These are phyloP conservation scores for Plenodomus biglobosus DNA, from an alignment of 2,329 filamentous ascomycete genomes.

Conservation along the genomic window DNA sequence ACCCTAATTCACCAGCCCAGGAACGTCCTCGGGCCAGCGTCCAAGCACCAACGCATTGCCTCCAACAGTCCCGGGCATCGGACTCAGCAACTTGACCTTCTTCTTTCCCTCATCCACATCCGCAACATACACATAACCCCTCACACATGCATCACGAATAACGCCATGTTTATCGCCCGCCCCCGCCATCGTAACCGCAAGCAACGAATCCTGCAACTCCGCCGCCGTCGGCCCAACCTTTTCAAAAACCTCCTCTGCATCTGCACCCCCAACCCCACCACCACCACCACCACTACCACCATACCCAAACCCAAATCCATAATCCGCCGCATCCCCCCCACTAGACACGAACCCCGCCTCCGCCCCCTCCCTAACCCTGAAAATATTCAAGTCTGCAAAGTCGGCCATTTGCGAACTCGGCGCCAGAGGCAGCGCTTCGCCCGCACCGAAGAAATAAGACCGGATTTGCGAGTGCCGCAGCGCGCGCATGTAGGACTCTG, in stretches of 20 bases:
- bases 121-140: slow-evolving; percentile 91
- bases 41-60: slow-evolving; percentile 81
- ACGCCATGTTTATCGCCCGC: slow-evolving; percentile 68
- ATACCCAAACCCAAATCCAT: slow-evolving; percentile 18
- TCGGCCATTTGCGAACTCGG: slow-evolving; percentile 85
- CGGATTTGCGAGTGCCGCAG: slow-evolving; percentile 75
- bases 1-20: slow-evolving; percentile 63
- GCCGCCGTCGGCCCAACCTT: slow-evolving; percentile 65
- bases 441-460: slow-evolving; percentile 86
- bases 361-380: slow-evolving; percentile 64
- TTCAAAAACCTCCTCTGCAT: slow-evolving; percentile 55
- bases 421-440: slow-evolving; percentile 64
- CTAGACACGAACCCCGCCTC: slow-evolving; percentile 47
- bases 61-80: slow-evolving; percentile 78
- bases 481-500: slow-evolving; percentile 72
- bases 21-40: slow-evolving; percentile 80
- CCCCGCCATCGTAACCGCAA: slow-evolving; percentile 81
- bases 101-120: slow-evolving; percentile 85
- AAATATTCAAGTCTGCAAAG: slow-evolving; percentile 73
- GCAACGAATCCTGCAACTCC: slow-evolving; percentile 74
- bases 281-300: slow-evolving; percentile 3
- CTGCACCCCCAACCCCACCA: slow-evolving; percentile 3
- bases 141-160: slow-evolving; percentile 77
- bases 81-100: slow-evolving; percentile 78
- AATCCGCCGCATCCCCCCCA: neutral